Evolutionary conservation across 2,329 filamentous ascomycete genomes (phyloP).

Genomic region (Arthrinium phaeospermum): DNA sequence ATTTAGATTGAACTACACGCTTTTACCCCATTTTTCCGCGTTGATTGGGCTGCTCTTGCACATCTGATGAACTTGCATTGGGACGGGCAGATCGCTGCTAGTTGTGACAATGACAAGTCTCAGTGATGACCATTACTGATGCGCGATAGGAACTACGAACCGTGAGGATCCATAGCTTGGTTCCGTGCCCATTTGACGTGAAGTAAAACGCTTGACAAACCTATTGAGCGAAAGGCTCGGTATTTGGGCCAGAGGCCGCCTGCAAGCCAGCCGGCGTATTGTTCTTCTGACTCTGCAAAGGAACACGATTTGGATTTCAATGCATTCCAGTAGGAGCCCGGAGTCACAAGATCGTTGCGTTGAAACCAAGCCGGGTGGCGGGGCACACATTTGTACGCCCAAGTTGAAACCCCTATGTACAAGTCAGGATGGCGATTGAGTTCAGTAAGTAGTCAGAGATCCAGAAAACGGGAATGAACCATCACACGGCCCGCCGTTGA

Average conservation of each 20-base stretch:
- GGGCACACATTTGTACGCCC: background rate
- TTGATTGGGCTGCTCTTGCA: background rate
- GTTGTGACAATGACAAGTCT: too few species aligned
- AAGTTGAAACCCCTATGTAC: background rate
- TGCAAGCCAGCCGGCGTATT: background rate
- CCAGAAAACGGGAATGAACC: background rate
- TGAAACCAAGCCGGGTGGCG: constrained; percentile 4
- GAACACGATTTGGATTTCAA: background rate
- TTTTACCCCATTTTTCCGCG: background rate
- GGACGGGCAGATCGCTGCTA: background rate
- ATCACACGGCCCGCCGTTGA: background rate
- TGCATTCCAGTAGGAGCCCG: background rate
- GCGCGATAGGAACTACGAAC: background rate
- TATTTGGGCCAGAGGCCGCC: background rate
- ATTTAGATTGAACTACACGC: background rate
- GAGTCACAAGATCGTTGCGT: background rate
- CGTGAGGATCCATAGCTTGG: background rate
- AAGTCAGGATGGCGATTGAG: background rate
- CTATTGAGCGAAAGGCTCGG: background rate
- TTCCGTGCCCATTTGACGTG: background rate
- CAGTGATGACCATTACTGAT: too few species aligned
- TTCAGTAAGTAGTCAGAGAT: background rate
- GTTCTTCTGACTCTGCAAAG: too few species aligned
- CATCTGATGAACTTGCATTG: background rate
- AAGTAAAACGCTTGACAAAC: too few species aligned